Evolutionary conservation across 163 green algal species (phyloP), one percentile per base, ranked within the genome.

Genomic region (Volvox carteri): DNA sequence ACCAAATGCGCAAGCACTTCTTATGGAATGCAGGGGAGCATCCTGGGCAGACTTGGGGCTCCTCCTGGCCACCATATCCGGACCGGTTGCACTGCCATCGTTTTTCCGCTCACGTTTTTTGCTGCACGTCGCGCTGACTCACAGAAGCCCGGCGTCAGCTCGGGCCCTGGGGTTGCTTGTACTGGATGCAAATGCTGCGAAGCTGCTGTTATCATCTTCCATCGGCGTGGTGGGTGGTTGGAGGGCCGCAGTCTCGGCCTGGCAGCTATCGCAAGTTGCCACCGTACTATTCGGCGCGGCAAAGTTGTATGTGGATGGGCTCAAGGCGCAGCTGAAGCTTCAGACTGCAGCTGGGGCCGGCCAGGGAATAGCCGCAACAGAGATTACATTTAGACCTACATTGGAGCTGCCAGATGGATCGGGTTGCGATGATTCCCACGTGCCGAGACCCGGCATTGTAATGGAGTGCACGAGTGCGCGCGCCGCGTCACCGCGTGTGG

Each of bases 221-320:
- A 9, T 79, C 4, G 65, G 35, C 4, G 28, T 79, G 48, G 8
- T 72, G 58, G 65, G n/a, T 2, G 67, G 65, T 65, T 87, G 80
- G 80, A 25, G 5, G 16, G 19, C 46, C 11, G 80, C 46, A 19
- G 35, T 39, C 18, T 41, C 56, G 41, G 25, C 39, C 11, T 87
- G 80, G 80, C 80, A 87, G 80, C 23, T 87, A 46, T 44, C 58
- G 41, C 79, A 86, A 65, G 80, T 87, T 21, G 19, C 19, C 2
- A 87, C 80, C 0, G 2, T 87, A 8, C 12, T 70, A 1, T 52
- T 48, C 46, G 80, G 80, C 12, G 25, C 79, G 11, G 33, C 6
- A 0, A 33, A 12, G 44, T 52, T 87, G 23, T 79, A 68, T 19
- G 19, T 54, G 4, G 80, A 67, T 42, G 42, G 60, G 0, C 5